Evolutionary conservation across 2,329 filamentous ascomycete species (phyloP), one percentile per base, ranked within the genome.

Genomic region (Capronia epimyces): DNA sequence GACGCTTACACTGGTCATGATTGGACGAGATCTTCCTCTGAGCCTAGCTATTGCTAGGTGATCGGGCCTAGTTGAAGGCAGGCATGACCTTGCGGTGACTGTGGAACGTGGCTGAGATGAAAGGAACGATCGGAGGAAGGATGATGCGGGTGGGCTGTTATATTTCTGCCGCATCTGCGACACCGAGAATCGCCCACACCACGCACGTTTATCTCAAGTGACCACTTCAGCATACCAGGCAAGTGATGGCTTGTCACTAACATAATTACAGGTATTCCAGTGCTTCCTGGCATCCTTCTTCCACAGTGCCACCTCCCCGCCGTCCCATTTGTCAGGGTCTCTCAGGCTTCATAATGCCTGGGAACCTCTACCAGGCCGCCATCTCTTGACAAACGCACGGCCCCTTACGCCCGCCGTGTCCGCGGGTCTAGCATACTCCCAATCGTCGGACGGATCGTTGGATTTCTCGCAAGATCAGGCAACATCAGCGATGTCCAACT

Each of bases 1-100:
- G 18, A 24, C 21, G 25, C 59, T 52, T 50, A 62, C 60, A 42
- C 60, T 60, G 29, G 60, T 50, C 60, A 61, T 62, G 18, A 15
- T 18, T 5, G 6, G n/a, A 18, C 34, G 15, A 18, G 7, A 5
- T 37, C 6, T 18, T 15, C 1, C 34, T 20, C 2, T 18, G 15
- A 37, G 6, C 5, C 1, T 18, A 20, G 34, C 4, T 20, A 6
- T 8, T 13, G 18, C n/a, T 20, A 15, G 15, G 15, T 9, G 34
- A 34, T 34, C 15, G n/a, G n/a, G 6, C 20, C 5, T 20, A 37
- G 5, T 8, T 18, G 8, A 12, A 37, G 34, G 27, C 24, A 50
- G 5, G 15, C 18, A 21, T 20, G 34, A 21, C 39, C 24, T 36
- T 15, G 29, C 18, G 15, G 22, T 20, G 48, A 15, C 20, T 10